Evolutionary conservation across 2,329 filamentous ascomycete genomes (phyloP), one percentile per base, ranked within the genome.

Genomic region (Fusarium tricinctum): DNA sequence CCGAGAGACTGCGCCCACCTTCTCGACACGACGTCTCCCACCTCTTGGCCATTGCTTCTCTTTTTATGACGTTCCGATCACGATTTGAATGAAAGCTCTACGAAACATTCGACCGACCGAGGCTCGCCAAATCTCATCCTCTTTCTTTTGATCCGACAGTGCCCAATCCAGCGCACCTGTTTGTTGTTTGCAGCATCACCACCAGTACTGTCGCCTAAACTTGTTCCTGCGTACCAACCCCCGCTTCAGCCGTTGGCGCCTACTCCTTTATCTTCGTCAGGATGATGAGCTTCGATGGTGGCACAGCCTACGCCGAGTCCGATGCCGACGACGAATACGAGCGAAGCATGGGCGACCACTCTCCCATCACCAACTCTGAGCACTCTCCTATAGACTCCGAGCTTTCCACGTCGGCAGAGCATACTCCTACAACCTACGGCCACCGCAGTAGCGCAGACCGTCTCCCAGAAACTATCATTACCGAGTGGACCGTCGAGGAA

Each of bases 271-370:
- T 44, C 60, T 58, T 48, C 63, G 58, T 63, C 68, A 74, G 66
- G 58, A 78, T 78, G 75, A 88, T 88, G 86, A 86, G 85, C 78
- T 89, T 89, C 81, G 86, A 88, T 74, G 84, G 85, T 68, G 88
- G 88, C 75, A 90, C 88, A 70, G 88, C 89, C 64, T 94, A 93
- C 79, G 89, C 92, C 78, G 92, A 93, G 81, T 93, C 89, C 70
- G 92, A 93, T 77, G 91, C 91, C 73, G 92, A 93, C 80, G 92
- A 94, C 80, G 92, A 94, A 82, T 93, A 93, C 78, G 91, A 94
- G 84, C 85, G 90, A 76, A 90, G 89, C 78, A 84, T 90, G 71
- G 85, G 87, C 75, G 87, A 89, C 75, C 88, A 86, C 78, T 91
- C 89, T 8, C 91, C 89, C 61, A 86, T 88, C 70, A 84, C 89